Conservation (phyloP, 208 protist species). For the Porcisia hertigi region DNA sequence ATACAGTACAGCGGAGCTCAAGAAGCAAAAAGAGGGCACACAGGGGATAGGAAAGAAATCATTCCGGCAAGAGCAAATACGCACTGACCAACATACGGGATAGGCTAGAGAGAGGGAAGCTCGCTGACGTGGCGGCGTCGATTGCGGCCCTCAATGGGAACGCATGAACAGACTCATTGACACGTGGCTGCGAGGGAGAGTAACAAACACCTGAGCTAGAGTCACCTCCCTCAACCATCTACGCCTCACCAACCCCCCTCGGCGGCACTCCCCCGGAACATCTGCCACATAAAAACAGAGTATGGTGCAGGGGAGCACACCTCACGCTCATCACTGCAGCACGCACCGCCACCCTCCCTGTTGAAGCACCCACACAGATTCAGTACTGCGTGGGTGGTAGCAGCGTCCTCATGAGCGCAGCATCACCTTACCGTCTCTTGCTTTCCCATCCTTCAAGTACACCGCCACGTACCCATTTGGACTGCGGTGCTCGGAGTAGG, state of each 20-base stretch:
- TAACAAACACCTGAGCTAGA: no score
- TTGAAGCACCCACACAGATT: neutral
- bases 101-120: neutral
- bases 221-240: no score
- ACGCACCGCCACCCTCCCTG: no score
- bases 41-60: neutral
- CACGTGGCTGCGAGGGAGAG: neutral
- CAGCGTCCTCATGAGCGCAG: no score
- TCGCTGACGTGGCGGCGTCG: neutral
- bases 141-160: neutral
- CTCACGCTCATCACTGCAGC: no score
- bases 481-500: neutral
- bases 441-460: neutral
- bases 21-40: constrained; percentile 1
- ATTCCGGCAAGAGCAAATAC: neutral
- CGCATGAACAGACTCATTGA: neutral
- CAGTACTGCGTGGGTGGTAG: neutral
- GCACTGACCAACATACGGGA: neutral
- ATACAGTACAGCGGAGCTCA: neutral
- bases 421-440: neutral
- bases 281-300: no score
- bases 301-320: no score
- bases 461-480: neutral
- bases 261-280: no score
- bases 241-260: no score